These are phyloP conservation scores for Diplosphaera chodatii DNA, from an alignment of 139 green algal species.

Conservation along the genomic window DNA sequence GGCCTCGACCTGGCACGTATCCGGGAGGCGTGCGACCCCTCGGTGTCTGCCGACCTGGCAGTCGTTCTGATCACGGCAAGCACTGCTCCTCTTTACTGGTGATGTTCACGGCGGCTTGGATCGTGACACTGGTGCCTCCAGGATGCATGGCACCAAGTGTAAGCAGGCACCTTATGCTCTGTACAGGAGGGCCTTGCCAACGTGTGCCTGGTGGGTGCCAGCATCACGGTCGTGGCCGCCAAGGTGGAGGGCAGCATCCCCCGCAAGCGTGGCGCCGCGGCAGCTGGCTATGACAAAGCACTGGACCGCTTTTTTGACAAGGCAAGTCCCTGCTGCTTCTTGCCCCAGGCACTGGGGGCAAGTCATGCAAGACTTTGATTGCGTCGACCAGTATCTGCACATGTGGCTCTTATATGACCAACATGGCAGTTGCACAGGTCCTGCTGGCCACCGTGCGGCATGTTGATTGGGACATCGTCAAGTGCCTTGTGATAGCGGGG, in stretches of 20 bases:
- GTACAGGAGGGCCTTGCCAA: conserved; percentile 83
- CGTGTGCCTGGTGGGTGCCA: conserved; percentile 82
- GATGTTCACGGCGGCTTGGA: too few relatives aligned
- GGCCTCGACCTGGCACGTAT: conserved; percentile 73
- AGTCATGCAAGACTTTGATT: too few relatives aligned
- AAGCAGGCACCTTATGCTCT: too few relatives aligned
- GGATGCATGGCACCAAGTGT: too few relatives aligned
- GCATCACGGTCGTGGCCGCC: conserved; percentile 61
- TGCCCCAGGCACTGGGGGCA: too few relatives aligned
- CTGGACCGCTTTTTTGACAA: conserved; percentile 67
- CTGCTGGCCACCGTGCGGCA: conserved; percentile 65
- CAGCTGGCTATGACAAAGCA: conserved; percentile 84
- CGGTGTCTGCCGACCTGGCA: conserved; percentile 80
- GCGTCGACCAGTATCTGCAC: too few relatives aligned
- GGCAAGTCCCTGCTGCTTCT: conserved; percentile 6
- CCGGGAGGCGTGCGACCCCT: conserved; percentile 54
- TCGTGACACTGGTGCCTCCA: background rate
- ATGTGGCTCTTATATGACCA: too few relatives aligned
- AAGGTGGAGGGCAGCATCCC: conserved; percentile 86
- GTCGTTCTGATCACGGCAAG: conserved; percentile 83
- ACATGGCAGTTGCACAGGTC: conserved; percentile 28
- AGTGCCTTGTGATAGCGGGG: conserved; percentile 91
- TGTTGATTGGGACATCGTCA: conserved; percentile 83
- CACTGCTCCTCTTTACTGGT: too few relatives aligned
- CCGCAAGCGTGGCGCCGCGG: conserved; percentile 79